Base-by-base conservation (phyloP, 2,329 filamentous ascomycete genomes). In the Aureobasidium sp. region DNA sequence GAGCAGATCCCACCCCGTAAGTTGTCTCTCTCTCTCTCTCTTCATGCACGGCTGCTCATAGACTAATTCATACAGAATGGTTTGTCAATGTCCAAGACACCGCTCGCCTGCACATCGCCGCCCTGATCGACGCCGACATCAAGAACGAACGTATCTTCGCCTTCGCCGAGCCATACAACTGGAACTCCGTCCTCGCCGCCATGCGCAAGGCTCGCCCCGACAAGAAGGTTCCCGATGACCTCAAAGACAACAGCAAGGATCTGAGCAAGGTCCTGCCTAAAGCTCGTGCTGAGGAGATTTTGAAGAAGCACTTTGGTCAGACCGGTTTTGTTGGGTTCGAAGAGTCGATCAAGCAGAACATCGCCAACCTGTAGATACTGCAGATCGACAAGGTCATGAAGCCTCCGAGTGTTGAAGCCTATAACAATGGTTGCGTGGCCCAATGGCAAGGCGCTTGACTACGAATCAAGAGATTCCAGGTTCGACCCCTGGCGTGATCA, bases 401-500 rank as follows among this genome's bases (percentile, higher is more conserved):
- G 31, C 7, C 31, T 31, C 8, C 2, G 31, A 9, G 8, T 9
- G 8, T 31, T 31, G 31, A 31, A 11, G 7, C 11, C 9, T 31
- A 31, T 9, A 31, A 9, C 31, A 31, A 31, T 22, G 63, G 63
- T 45, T 59, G 66, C 65, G 70, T 81, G 79, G 79, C 79, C 78
- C 78, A 81, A 81, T 81, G 79, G 79, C 78, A 81, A 81, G 79
- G 79, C 78, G 78, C 77, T 80, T 81, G 79, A 81, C 79, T 81
- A 80, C 78, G 78, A 80, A 64, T 64, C 63, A 64, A 64, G 63
- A 64, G 63, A 64, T 64, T 64, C 45, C 59, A 64, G 63, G 63
- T 64, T 64, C 63, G 63, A 64, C 47, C 63, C 63, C 63, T 64
- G 63, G 53, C 60, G 53, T 52, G 63, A 27, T 64, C 63, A 64